These are phyloP conservation scores for Macroventuria anomochaeta DNA, from an alignment of 2,329 filamentous ascomycete species.

Conservation along the genomic window DNA sequence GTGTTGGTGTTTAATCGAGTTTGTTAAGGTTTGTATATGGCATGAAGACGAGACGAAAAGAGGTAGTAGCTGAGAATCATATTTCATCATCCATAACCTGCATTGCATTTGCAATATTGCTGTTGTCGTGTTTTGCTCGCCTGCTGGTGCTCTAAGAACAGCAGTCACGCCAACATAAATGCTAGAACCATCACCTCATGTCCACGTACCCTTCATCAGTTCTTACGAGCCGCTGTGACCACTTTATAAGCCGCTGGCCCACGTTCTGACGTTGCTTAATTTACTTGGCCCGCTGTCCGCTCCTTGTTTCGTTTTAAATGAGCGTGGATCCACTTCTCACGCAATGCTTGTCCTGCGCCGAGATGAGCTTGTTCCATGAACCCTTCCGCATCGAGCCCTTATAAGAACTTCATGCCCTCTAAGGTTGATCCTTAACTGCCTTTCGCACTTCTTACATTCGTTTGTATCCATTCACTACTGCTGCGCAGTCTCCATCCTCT, in stretches of 20 bases:
- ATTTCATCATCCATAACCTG: not conserved
- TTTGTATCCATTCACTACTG: not conserved
- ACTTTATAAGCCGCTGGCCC: not conserved
- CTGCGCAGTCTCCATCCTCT: not conserved
- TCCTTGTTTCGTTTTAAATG: not conserved
- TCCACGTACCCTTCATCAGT: not conserved
- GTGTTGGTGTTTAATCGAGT: slow-evolving; percentile 3
- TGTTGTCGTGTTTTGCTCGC: not conserved
- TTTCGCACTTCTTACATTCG: not conserved
- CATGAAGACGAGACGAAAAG: not conserved
- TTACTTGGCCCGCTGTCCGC: not conserved
- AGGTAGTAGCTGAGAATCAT: not conserved
- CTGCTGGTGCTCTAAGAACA: not conserved
- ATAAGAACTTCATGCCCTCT: not conserved
- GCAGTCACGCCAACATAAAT: not conserved
- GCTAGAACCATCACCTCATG: not conserved
- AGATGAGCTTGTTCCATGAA: not conserved
- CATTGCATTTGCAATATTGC: not conserved
- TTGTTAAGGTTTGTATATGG: slow-evolving; percentile 3
- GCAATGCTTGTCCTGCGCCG: not conserved
- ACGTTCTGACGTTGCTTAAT: not conserved
- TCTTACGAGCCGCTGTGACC: not conserved
- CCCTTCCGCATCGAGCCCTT: not conserved
- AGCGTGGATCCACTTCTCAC: not conserved
- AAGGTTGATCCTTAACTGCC: too few species aligned